A percentile compares a stretch with the other conserved stretches of the same genome.
Conservation (phyloP, 495 filamentous ascomycete genomes). For the Penicillium canariense region DNA sequence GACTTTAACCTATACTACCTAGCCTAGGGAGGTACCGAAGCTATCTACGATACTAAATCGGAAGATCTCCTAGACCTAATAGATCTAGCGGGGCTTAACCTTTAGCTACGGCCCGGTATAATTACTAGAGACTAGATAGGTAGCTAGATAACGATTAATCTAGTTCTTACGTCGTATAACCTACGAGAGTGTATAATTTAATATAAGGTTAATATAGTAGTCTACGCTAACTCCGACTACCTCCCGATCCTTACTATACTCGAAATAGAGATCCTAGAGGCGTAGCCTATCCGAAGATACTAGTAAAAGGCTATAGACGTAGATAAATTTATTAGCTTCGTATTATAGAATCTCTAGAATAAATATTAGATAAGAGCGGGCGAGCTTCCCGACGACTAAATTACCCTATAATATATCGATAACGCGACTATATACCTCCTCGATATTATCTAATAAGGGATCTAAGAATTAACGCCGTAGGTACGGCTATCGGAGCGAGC, state of each 20-base stretch:
- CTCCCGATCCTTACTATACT: neutral
- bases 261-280: neutral
- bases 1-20: constrained; percentile 29
- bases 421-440: neutral
- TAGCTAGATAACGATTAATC: neutral
- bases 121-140: neutral
- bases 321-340: neutral
- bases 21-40: constrained; percentile 8
- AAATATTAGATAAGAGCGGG: too few species aligned
- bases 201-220: neutral
- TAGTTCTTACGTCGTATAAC: neutral
- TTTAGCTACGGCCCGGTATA: neutral
- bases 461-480: neutral
- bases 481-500: neutral
- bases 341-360: too few species aligned
- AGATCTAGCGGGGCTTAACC: neutral
- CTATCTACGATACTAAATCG: neutral
- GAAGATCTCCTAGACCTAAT: constrained; percentile 4
- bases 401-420: neutral
- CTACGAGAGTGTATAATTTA: neutral
- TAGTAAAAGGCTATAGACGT: neutral
- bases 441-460: neutral
- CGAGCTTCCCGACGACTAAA: neutral
- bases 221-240: constrained; percentile 13
- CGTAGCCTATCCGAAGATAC: neutral